Percentiles rank a stretch among this genome's conserved stretches.
phyloP scores from a whole-genome alignment of 805 yeast genomes.

The Saccharomyces jurei region DNA sequence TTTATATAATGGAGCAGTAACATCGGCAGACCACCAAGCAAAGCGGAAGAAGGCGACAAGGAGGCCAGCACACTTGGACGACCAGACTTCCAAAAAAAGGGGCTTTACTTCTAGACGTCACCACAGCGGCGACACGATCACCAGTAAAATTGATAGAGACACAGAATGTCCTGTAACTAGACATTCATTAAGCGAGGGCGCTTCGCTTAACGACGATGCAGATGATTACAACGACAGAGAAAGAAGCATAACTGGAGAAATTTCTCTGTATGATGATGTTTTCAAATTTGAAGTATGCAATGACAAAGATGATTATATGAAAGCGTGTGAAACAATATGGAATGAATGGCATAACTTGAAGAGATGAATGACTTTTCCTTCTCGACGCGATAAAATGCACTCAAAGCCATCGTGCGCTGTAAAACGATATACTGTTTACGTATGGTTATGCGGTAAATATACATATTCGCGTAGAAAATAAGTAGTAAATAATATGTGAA shows the following conservation, averaged over 20 bases:
- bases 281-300: slow-evolving; percentile 24
- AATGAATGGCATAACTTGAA: slow-evolving; percentile 18
- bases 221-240: background rate
- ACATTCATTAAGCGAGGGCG: background rate
- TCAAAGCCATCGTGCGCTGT: background rate
- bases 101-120: background rate
- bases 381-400: background rate
- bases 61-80: background rate
- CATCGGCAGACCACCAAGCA: background rate
- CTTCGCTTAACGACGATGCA: background rate
- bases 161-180: background rate
- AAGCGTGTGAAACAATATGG: slow-evolving; percentile 30
- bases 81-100: background rate
- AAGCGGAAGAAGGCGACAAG: background rate
- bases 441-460: background rate
- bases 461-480: background rate
- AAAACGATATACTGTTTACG: background rate
- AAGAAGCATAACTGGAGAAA: slow-evolving; percentile 6
- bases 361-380: background rate
- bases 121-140: background rate
- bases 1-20: background rate
- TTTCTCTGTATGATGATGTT: slow-evolving; percentile 12
- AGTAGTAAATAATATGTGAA: background rate
- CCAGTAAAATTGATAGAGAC: background rate
- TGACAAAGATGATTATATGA: slow-evolving; percentile 18